Conservation (phyloP, 441 rosid genomes). For the Cnidoscolus chayamansa region DNA sequence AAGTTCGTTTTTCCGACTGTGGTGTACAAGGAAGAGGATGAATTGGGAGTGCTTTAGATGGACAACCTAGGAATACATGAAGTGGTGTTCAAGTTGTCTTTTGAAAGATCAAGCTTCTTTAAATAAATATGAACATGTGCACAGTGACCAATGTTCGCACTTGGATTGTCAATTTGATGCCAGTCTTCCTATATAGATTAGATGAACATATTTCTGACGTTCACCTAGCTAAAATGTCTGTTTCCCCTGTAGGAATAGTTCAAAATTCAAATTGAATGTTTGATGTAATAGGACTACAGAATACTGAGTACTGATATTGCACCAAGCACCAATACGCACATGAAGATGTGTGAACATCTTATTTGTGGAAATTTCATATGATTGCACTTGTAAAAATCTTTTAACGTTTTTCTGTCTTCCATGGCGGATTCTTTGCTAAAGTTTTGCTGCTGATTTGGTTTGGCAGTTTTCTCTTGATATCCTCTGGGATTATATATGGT, state of each 20-base stretch:
- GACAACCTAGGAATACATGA: no score
- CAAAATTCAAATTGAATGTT: no score
- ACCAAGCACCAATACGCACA: not conserved
- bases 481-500: slow-evolving; percentile 72
- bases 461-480: slow-evolving; percentile 68
- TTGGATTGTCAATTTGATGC: not conserved
- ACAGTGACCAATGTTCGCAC: not conserved
- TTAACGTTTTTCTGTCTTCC: not conserved
- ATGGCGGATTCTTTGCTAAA: slow-evolving; percentile 1
- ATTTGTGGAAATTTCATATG: not conserved
- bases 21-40: no score
- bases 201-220: not conserved
- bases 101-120: not conserved
- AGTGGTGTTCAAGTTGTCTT: not conserved
- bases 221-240: not conserved
- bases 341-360: not conserved
- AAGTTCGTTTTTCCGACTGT: not conserved
- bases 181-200: not conserved
- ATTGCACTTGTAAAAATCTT: not conserved
- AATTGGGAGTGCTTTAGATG: no score
- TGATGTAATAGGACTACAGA: no score
- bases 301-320: not conserved
- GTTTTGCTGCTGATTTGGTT: slow-evolving; percentile 7
- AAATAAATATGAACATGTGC: no score
- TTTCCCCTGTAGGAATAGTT: not conserved